These are phyloP conservation scores for Saccharomycopsis phalli DNA, from an alignment of 1,139 yeast genomes.

Conservation along the genomic window DNA sequence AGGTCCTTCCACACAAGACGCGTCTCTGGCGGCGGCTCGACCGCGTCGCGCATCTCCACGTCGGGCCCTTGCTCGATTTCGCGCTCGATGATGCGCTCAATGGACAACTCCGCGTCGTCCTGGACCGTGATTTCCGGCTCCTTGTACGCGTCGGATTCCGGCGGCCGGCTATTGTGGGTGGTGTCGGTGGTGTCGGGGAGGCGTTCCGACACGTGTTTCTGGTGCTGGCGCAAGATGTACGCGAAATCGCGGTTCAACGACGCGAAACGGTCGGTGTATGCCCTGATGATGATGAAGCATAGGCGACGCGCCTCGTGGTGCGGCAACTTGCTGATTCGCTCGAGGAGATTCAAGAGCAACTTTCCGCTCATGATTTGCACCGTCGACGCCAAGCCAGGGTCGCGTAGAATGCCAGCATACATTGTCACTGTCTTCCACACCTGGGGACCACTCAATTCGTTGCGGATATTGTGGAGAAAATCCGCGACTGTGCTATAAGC, in stretches of 20 bases:
- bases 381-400: slow-evolving; percentile 74
- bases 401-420: slow-evolving; percentile 75
- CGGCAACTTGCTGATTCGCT: slow-evolving; percentile 75
- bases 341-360: slow-evolving; percentile 76
- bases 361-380: slow-evolving; percentile 98
- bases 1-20: slow-evolving; percentile 31
- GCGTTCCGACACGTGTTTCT: slow-evolving; percentile 34
- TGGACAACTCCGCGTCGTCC: slow-evolving; percentile 7
- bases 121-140: slow-evolving; percentile 6
- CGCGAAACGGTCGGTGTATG: slow-evolving; percentile 77
- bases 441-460: slow-evolving; percentile 73
- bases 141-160: slow-evolving; percentile 6
- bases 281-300: slow-evolving; percentile 72
- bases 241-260: slow-evolving; percentile 65
- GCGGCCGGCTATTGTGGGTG: slow-evolving; percentile 25
- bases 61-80: slow-evolving; percentile 21
- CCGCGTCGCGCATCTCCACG: slow-evolving; percentile 25
- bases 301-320: slow-evolving; percentile 81
- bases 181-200: slow-evolving; percentile 47
- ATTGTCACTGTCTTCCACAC: slow-evolving; percentile 83
- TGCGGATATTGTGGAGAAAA: slow-evolving; percentile 84
- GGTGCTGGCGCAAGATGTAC: slow-evolving; percentile 57
- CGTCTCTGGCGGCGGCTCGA: slow-evolving; percentile 7
- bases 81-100: background rate
- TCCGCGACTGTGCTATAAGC: slow-evolving; percentile 97